Conservation (phyloP, 805 yeast species). For the Wickerhamomyces chambardii region DNA sequence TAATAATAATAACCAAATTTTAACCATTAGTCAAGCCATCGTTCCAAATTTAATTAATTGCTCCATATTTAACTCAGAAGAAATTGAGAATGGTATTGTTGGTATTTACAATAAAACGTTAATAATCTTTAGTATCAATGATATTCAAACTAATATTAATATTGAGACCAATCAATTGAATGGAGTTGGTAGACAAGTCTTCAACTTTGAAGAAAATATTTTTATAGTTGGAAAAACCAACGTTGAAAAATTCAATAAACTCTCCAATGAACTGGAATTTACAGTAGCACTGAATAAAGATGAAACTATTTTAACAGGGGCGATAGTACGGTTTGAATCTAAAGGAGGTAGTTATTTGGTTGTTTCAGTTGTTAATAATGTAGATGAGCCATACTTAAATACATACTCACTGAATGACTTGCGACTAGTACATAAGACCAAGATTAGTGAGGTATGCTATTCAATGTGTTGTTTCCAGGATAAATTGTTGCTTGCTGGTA, state of each 20-base stretch:
- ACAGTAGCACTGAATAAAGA: constrained; percentile 1
- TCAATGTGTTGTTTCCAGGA: constrained; percentile 51
- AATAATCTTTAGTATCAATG: constrained; percentile 46
- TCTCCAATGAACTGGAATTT: constrained; percentile 6
- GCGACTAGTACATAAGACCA: constrained; percentile 51
- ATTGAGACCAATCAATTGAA: constrained; percentile 33
- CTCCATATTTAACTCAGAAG: constrained; percentile 52
- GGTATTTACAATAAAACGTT: constrained; percentile 47
- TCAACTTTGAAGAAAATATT: constrained; percentile 11
- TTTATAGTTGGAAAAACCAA: constrained; percentile 9
- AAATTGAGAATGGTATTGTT: constrained; percentile 51
- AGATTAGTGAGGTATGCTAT: constrained; percentile 34
- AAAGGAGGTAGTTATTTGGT: constrained; percentile 26
- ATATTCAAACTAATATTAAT: constrained; percentile 21
- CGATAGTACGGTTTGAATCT: constrained; percentile 15
- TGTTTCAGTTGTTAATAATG: constrained; percentile 29
- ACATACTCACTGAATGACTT: constrained; percentile 27
- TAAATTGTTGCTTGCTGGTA: constrained; percentile 44
- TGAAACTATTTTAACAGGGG: constrained; percentile 7
- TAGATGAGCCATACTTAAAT: constrained; percentile 11
- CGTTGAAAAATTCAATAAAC: constrained; percentile 9
- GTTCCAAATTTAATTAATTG: constrained; percentile 31
- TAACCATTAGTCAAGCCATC: constrained; percentile 20
- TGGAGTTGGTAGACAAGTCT: constrained; percentile 41
- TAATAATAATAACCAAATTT: constrained; percentile 14